Percentiles rank a stretch among this genome's conserved stretches.
These are phyloP conservation scores for Escovopsis weberi DNA, from an alignment of 2,329 filamentous ascomycete species.

Conservation along the genomic window DNA sequence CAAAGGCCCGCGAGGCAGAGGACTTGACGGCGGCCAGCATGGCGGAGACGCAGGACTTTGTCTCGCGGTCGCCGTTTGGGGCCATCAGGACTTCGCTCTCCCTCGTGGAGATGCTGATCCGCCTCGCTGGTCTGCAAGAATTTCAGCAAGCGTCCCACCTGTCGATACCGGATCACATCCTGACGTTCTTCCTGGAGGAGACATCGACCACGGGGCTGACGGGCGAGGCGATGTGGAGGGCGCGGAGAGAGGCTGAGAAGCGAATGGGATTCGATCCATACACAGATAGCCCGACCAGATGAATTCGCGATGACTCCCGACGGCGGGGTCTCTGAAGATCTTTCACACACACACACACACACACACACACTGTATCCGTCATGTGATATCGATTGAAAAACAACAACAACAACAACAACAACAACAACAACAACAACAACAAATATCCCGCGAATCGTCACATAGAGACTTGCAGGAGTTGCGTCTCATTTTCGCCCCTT, in stretches of 20 bases:
- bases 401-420: too few species aligned
- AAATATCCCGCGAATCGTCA: too few species aligned
- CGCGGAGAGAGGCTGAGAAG: constrained; percentile 30
- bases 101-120: constrained; percentile 75
- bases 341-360: too few species aligned
- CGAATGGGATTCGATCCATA: constrained; percentile 44
- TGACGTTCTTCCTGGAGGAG: constrained; percentile 71
- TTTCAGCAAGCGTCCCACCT: constrained; percentile 83
- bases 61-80: constrained; percentile 32
- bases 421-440: too few species aligned
- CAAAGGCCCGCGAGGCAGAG: not conserved
- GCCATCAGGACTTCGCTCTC: constrained; percentile 47
- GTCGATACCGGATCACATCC: constrained; percentile 76
- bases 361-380: too few species aligned
- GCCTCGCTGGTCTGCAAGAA: constrained; percentile 75
- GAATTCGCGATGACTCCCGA: too few species aligned
- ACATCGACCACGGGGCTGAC: constrained; percentile 36
- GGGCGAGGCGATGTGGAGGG: constrained; percentile 29
- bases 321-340: too few species aligned
- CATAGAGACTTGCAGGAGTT: too few species aligned
- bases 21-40: not conserved
- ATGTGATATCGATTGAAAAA: too few species aligned
- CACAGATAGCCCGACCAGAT: constrained; percentile 24
- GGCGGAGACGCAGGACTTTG: constrained; percentile 14
- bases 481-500: too few species aligned